These are phyloP conservation scores for Quillaja saponaria DNA, from an alignment of 306 rosid species.

Conservation along the genomic window DNA sequence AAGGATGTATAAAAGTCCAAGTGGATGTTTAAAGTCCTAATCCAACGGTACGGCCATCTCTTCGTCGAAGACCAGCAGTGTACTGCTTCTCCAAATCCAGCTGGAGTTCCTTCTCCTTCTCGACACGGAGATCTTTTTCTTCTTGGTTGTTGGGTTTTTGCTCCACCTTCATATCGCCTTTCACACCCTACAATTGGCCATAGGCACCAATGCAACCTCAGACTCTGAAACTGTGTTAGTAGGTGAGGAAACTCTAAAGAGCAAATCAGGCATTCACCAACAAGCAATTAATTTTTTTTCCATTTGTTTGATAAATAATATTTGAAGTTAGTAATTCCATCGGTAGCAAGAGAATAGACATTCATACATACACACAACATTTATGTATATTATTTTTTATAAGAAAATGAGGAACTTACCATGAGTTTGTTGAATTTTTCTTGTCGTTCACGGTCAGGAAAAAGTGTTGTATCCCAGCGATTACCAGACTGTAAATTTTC, in stretches of 20 bases:
- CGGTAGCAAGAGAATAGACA: constrained; percentile 7
- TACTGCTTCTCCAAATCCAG: constrained; percentile 93
- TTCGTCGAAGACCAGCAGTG: constrained; percentile 89
- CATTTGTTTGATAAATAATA: no score
- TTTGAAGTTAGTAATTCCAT: no score
- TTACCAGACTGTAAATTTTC: constrained; percentile 64
- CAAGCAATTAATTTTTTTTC: not conserved
- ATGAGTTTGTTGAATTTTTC: constrained; percentile 98
- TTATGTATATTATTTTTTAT: no score
- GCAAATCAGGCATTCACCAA: constrained; percentile 49
- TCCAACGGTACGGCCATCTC: constrained; percentile 99
- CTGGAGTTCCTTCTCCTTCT: constrained; percentile 91
- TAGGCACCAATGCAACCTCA: constrained; percentile 98
- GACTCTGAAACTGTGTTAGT: constrained; percentile 99
- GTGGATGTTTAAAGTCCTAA: constrained; percentile 65
- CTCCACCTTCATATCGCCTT: constrained; percentile 71
- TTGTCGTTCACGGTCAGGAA: constrained; percentile 84
- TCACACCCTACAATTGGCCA: constrained; percentile 99
- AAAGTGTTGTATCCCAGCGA: constrained; percentile 76
- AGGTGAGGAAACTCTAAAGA: constrained; percentile 51
- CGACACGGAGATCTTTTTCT: constrained; percentile 47
- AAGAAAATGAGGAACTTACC: constrained; percentile 76
- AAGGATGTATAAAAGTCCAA: constrained; percentile 10
- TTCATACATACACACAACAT: no score
- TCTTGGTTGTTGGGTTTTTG: constrained; percentile 47